Base-by-base conservation (phyloP, 768 basidiomycete species). In the Scleroderma bovista region DNA sequence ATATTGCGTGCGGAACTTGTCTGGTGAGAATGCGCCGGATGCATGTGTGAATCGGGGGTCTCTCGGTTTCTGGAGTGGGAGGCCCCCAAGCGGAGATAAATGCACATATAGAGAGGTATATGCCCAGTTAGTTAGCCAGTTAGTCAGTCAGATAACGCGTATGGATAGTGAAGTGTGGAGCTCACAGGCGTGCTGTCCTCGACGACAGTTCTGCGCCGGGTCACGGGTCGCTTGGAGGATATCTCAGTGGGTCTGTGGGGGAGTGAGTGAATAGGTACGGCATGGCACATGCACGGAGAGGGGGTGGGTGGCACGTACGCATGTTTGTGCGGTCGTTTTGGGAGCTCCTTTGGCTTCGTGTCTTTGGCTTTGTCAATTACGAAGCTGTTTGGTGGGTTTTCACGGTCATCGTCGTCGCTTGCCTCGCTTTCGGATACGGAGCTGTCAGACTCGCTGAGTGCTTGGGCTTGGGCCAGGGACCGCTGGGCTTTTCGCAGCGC, bases 21-120 rank as follows among this genome's bases (percentile, higher is more conserved):
- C 68, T 0, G 75, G 58, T 15, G 84, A 79, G 56, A 86, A 82
- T 52, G 80, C 73, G 13, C 92, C 92, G 13, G 86, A 74, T 9
- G 86, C 68, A 23, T 81, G 75, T 23, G 86, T 71, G 69, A 97
- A 97, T 42, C 93, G 81, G 1, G 94, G 93, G 69, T 97, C 93
- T 26, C 93, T 80, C 13, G 83, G 65, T 67, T 84, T 79, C 92
- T 94, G 55, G 26, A 57, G 50, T 39, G 42, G 22, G 37, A 36
- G 15, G 36, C 48, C 51, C 37, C 38, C 45, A 45, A 32, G 6
- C n/a, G 31, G 11, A 20, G 17, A 22, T 6, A 22, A 5, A n/a
- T 44, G 46, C 43, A n/a, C n/a, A n/a, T n/a, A n/a, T n/a, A n/a
- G n/a, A n/a, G n/a, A n/a, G n/a, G n/a, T n/a, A n/a, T n/a, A n/a